These are phyloP conservation scores for Dysphania ambrosioides DNA, from an alignment of 148 eudicot species.

Conservation along the genomic window DNA sequence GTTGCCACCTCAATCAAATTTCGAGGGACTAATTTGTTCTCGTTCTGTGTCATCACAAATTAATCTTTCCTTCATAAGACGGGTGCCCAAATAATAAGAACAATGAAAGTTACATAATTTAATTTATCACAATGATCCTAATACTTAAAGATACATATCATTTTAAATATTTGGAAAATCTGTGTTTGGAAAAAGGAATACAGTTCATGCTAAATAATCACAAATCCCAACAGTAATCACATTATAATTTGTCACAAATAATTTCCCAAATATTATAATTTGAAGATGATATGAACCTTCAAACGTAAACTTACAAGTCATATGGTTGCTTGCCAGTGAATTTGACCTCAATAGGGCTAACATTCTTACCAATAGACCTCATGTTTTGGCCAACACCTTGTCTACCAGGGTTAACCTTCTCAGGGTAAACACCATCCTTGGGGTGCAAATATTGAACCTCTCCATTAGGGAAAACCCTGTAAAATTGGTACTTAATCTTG, in stretches of 20 bases:
- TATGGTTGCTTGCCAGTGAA: conserved; percentile 87
- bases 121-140: too few relatives aligned
- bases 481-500: conserved; percentile 91
- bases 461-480: conserved; percentile 94
- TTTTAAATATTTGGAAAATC: not conserved
- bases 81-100: too few relatives aligned
- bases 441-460: conserved; percentile 98
- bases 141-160: not conserved
- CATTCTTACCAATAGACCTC: conserved; percentile 93
- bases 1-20: too few relatives aligned
- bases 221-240: not conserved
- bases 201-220: not conserved
- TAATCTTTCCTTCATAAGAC: too few relatives aligned
- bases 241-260: not conserved
- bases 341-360: conserved; percentile 87
- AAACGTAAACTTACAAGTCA: conserved; percentile 43
- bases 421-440: conserved; percentile 96
- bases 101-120: too few relatives aligned
- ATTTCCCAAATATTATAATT: not conserved
- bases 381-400: conserved; percentile 78
- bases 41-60: too few relatives aligned
- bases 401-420: conserved; percentile 91
- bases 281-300: not conserved
- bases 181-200: not conserved
- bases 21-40: too few relatives aligned